A percentile compares a stretch with the other conserved stretches of the same genome.
Evolutionary conservation across 495 filamentous ascomycete species (phyloP).

Genomic region (Astrothelium subdiscretum): DNA sequence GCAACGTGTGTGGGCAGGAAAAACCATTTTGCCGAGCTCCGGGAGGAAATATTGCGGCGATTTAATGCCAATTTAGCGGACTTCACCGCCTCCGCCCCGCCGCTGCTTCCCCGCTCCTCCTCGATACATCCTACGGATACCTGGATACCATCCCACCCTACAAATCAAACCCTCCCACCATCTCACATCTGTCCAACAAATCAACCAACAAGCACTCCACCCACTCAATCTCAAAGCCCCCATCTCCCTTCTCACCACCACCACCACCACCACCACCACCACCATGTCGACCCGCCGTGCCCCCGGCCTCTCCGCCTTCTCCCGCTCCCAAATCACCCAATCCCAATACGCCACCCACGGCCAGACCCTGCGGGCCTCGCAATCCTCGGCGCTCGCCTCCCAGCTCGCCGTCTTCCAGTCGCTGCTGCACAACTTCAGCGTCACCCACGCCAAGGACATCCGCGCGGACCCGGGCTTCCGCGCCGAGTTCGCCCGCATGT

Average conservation of each 20-base stretch:
- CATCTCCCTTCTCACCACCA: not conserved
- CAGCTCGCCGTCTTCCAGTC: conserved; percentile 95
- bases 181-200: not conserved
- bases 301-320: conserved; percentile 86
- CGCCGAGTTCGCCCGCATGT: conserved; percentile 97
- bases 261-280: not conserved
- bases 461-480: conserved; percentile 90
- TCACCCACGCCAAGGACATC: conserved; percentile 88
- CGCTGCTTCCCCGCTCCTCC: no score
- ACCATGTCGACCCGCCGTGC: conserved; percentile 36
- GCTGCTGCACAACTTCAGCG: conserved; percentile 83
- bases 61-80: no score
- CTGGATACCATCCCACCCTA: not conserved
- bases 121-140: no score
- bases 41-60: no score
- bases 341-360: conserved; percentile 85
- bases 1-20: not conserved
- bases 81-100: no score
- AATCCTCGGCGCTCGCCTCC: conserved; percentile 71
- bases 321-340: conserved; percentile 64
- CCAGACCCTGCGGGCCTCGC: conserved; percentile 62
- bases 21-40: not conserved
- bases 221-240: not conserved
- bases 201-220: not conserved
- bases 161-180: not conserved